Conservation (phyloP, 768 basidiomycete species). For the Boletus rubroflammeus region DNA sequence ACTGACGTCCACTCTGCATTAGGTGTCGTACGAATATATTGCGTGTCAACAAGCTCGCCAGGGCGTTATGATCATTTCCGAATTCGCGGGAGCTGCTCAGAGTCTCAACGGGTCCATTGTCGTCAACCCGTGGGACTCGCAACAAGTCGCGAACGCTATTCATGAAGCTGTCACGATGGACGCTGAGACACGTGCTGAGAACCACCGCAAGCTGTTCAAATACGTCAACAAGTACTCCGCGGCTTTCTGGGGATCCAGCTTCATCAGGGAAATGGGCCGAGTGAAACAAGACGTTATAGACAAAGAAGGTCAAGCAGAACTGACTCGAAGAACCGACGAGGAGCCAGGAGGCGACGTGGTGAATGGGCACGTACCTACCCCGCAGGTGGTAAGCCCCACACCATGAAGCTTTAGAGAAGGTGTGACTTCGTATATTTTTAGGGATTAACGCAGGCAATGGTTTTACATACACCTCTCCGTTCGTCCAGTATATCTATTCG, state of each 20-base stretch:
- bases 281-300: conserved; percentile 42
- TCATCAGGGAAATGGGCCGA: conserved; percentile 79
- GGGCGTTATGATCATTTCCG: conserved; percentile 96
- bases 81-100: conserved; percentile 97
- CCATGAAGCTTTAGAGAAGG: conserved; percentile 29
- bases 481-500: conserved; percentile 29
- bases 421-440: conserved; percentile 32
- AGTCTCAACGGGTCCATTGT: conserved; percentile 93
- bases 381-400: conserved; percentile 35
- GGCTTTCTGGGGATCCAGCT: conserved; percentile 88
- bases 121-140: conserved; percentile 99
- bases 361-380: conserved; percentile 35
- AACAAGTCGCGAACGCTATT: conserved; percentile 96
- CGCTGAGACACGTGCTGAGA: conserved; percentile 76
- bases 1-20: conserved; percentile 8
- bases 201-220: conserved; percentile 94
- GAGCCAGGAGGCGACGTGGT: conserved; percentile 38
- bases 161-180: conserved; percentile 93
- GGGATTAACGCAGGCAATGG: conserved; percentile 23
- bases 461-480: conserved; percentile 24
- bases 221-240: conserved; percentile 95
- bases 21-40: conserved; percentile 99
- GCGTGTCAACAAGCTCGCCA: conserved; percentile 91
- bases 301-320: conserved; percentile 34
- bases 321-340: conserved; percentile 34